These are phyloP conservation scores for Aspergillus pseudoglaucus DNA, from an alignment of 2,329 filamentous ascomycete genomes.

Conservation along the genomic window DNA sequence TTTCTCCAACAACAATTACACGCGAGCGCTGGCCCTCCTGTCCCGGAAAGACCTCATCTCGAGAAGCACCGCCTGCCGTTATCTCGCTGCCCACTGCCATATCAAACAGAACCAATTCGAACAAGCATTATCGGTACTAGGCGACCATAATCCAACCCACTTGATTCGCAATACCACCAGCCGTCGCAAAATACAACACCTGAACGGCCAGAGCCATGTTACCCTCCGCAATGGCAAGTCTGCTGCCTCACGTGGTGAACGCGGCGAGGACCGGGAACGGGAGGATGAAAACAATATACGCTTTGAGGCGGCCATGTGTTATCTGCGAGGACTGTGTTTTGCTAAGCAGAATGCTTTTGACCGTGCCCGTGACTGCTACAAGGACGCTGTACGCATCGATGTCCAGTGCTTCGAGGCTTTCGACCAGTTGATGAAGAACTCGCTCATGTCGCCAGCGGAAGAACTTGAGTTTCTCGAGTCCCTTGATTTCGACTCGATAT, in stretches of 20 bases:
- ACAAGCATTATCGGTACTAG: conserved; percentile 77
- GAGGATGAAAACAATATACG: conserved; percentile 71
- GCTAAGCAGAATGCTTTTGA: conserved; percentile 97
- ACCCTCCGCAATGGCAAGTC: conserved; percentile 42
- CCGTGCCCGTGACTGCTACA: conserved; percentile 95
- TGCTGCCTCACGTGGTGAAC: conserved; percentile 48
- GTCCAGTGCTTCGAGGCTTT: conserved; percentile 98
- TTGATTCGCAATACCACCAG: conserved; percentile 64
- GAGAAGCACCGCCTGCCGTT: conserved; percentile 79
- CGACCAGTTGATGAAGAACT: conserved; percentile 95
- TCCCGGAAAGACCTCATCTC: conserved; percentile 74
- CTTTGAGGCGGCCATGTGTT: conserved; percentile 97
- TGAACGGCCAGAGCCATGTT: conserved; percentile 49
- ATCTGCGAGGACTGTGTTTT: conserved; percentile 85
- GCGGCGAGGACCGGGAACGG: conserved; percentile 55
- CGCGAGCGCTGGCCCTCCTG: conserved; percentile 79
- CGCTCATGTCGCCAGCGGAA: conserved; percentile 79
- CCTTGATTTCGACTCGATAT: conserved; percentile 81
- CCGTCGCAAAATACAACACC: conserved; percentile 65
- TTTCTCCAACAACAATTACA: conserved; percentile 92
- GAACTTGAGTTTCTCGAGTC: conserved; percentile 85
- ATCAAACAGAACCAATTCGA: conserved; percentile 88
- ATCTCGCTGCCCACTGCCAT: conserved; percentile 87
- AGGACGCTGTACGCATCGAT: conserved; percentile 91
- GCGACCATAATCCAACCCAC: conserved; percentile 89